Base-by-base conservation (phyloP, 164 flowering plant species). In the Macadamia tetraphylla region DNA sequence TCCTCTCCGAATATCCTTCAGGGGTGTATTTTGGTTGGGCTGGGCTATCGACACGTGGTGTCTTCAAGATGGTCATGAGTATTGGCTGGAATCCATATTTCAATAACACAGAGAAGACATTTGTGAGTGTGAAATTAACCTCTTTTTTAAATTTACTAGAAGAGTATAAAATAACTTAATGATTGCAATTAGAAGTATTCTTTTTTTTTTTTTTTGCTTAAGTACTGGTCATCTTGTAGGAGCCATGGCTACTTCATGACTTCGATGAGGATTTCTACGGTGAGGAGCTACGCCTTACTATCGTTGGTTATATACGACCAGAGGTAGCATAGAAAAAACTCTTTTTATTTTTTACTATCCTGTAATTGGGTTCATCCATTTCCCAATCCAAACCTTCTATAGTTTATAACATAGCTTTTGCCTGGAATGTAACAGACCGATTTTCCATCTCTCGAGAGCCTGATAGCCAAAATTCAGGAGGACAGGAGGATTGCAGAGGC, bases 1-100 rank as follows among this genome's bases (percentile, higher is more conserved):
- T 84, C 57, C 90, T 94, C 12, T 77, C 85, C 0, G 87, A 87
- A 66, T 82, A 83, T 58, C 88, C 97, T 6, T 80, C 92, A 0
- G 98, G 98, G 14, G 97, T 94, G n/a, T 91, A 91, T 74, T 94
- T 94, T 79, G 98, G 98, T 30, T 91, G 98, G 99, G 99, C 99
- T 65, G 85, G 87, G 66, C 76, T 92, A 78, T 77, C 90, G n/a
- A 75, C 63, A 0, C 79, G 85, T 35, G 97, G 97, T 23, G 74
- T 88, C 66, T 92, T 81, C 78, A 94, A 94, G 83, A 92, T 92
- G 98, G 97, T 88, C 51, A 94, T 90, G 96, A 94, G 98, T 69
- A 80, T 91, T 69, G 98, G 98, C 46, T 90, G 97, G 97, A 40
- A 66, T 17, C 57, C 57, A 53, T 53, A 53, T 70, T 94, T 91